Evolutionary conservation across 768 basidiomycete genomes (phyloP).

Genomic region (Tylopilus balloui): DNA sequence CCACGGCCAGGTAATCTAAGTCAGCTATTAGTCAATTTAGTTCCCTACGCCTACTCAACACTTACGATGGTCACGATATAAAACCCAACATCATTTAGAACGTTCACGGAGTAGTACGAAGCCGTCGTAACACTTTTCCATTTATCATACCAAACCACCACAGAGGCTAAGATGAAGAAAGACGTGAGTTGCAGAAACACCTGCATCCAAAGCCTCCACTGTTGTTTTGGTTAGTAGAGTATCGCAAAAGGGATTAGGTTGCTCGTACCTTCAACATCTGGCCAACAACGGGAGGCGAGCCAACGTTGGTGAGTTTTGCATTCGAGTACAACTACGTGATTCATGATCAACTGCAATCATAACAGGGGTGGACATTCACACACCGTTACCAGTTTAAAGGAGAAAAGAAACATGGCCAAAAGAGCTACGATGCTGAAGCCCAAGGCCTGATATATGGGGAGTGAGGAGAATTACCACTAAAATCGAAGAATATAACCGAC

Average conservation of each 20-base stretch:
- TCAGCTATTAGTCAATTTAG: not conserved
- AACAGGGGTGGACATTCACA: not conserved
- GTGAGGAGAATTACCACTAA: not conserved
- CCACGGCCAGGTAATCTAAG: constrained; percentile 46
- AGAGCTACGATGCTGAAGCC: constrained; percentile 37
- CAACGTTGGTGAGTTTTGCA: constrained; percentile 47
- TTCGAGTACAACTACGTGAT: constrained; percentile 38
- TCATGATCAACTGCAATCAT: not conserved
- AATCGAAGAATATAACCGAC: constrained; percentile 28
- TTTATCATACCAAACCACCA: constrained; percentile 48
- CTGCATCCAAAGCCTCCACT: constrained; percentile 49
- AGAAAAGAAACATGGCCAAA: constrained; percentile 36
- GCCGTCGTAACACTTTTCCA: constrained; percentile 34
- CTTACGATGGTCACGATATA: constrained; percentile 39
- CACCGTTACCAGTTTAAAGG: constrained; percentile 42
- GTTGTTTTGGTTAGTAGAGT: not conserved
- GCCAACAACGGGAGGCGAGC: constrained; percentile 41
- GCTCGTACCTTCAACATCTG: constrained; percentile 43
- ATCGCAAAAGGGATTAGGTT: not conserved
- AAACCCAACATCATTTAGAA: constrained; percentile 41
- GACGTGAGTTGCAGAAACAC: constrained; percentile 44
- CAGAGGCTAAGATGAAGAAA: constrained; percentile 47
- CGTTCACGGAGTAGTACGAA: constrained; percentile 31
- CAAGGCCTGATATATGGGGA: constrained; percentile 33
- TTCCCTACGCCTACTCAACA: not conserved